Conservation (phyloP, 768 basidiomycete genomes). For the Cyclocybe aegerita region DNA sequence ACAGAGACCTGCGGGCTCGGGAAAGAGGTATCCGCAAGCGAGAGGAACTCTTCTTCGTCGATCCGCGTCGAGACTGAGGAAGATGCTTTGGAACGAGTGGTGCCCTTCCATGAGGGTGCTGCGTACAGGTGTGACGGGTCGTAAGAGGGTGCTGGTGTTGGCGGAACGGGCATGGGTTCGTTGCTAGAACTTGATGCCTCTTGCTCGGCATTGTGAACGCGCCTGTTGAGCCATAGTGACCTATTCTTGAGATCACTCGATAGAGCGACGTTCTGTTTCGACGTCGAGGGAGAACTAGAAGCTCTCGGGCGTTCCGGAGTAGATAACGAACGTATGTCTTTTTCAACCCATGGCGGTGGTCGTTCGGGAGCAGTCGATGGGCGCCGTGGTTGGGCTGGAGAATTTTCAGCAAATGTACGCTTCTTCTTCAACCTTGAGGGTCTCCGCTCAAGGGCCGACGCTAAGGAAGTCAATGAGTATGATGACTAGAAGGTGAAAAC, state of each 20-base stretch:
- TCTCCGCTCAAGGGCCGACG: no score
- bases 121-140: conserved; percentile 5
- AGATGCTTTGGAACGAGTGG: conserved; percentile 1
- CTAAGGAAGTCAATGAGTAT: no score
- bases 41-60: conserved; percentile 7
- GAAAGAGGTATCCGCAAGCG: conserved; percentile 6
- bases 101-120: conserved; percentile 7
- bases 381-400: neutral
- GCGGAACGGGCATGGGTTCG: neutral
- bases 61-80: conserved; percentile 5
- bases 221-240: conserved; percentile 14
- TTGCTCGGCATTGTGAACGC: conserved; percentile 1
- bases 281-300: neutral
- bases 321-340: neutral
- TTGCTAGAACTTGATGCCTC: neutral
- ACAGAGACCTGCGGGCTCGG: neutral
- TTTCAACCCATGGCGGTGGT: conserved; percentile 2
- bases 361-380: neutral
- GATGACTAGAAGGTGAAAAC: neutral
- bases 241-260: neutral
- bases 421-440: no score
- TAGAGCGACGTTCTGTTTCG: neutral
- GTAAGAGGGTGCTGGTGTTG: neutral
- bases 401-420: no score
- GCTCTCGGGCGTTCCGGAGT: neutral